These are phyloP conservation scores for Coniochaeta sp. DNA, from an alignment of 2,329 filamentous ascomycete species.

Conservation along the genomic window DNA sequence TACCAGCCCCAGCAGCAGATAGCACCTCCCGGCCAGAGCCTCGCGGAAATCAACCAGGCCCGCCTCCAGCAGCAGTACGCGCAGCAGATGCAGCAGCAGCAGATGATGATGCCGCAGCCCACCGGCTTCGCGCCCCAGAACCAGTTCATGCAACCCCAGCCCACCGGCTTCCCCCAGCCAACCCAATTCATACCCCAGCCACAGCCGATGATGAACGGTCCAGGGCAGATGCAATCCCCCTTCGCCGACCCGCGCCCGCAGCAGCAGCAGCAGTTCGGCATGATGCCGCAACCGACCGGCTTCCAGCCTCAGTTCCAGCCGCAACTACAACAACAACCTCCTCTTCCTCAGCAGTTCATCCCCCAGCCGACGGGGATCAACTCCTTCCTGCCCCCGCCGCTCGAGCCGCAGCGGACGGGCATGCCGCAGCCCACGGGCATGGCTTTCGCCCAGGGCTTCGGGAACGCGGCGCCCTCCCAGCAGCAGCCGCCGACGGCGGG, in stretches of 20 bases:
- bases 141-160: background rate
- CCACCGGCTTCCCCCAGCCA: conserved; percentile 26
- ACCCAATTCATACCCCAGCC: conserved; percentile 30
- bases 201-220: conserved; percentile 22
- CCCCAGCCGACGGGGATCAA: conserved; percentile 5
- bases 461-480: conserved; percentile 24
- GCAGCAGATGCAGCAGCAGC: conserved; percentile 34
- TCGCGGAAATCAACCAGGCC: conserved; percentile 64
- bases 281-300: conserved; percentile 52
- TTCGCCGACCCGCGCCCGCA: conserved; percentile 25
- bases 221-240: conserved; percentile 29
- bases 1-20: conserved; percentile 44
- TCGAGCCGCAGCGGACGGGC: conserved; percentile 41
- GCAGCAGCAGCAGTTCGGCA: conserved; percentile 25
- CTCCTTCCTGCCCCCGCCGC: conserved; percentile 19
- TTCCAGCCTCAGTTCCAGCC: conserved; percentile 42
- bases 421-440: conserved; percentile 37
- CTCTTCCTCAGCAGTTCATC: background rate
- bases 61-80: conserved; percentile 56
- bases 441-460: background rate
- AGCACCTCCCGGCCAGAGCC: conserved; percentile 66
- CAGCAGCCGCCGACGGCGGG: conserved; percentile 15
- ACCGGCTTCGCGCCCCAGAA: conserved; percentile 32
- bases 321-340: conserved; percentile 1
- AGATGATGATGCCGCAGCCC: conserved; percentile 41